Evolutionary conservation across 2,329 filamentous ascomycete genomes (phyloP), one percentile per base, ranked within the genome.

Genomic region (Anisogramma anomala): DNA sequence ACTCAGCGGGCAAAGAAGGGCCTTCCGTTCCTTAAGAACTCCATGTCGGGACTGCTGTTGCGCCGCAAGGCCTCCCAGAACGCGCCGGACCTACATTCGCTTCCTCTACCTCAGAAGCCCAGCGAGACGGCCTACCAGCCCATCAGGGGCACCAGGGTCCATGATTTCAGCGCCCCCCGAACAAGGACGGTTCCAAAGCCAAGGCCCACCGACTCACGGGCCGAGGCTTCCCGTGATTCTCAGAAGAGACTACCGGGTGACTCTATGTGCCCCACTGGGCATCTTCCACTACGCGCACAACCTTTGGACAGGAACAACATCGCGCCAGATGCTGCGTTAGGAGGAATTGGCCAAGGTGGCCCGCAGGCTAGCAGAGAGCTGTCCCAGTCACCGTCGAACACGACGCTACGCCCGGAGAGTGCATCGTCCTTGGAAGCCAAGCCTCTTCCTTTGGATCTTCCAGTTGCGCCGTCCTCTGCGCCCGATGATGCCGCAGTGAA

Each of bases 161-260:
- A 82, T 53, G 78, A 77, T 55, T 82, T 79, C 51, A 80, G 75
- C 52, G 74, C 72, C 0, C 77, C 76, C 1, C 63, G 74, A 36
- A 38, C 44, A 28, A 67, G 58, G 33, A 56, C 61, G 20, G 48
- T 63, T 3, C 45, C 42, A 17, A 48, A 39, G 15, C 41, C 36
- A 19, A 36, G 41, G 9, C 43, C 36, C n/a, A 41, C 44, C 1
- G 44, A 8, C 44, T 41, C 5, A 41, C 41, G 6, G n/a, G 37
- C 41, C 11, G 41, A 46, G 17, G 44, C 27, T n/a, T n/a, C n/a
- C n/a, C n/a, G n/a, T n/a, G n/a, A n/a, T n/a, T n/a, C n/a, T n/a
- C n/a, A n/a, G n/a, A n/a, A n/a, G n/a, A n/a, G n/a, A n/a, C n/a
- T n/a, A n/a, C n/a, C n/a, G n/a, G n/a, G n/a, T n/a, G n/a, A n/a